phyloP scores from a whole-genome alignment of 768 basidiomycete genomes.

The Phlebiopsis flavidoalba region DNA sequence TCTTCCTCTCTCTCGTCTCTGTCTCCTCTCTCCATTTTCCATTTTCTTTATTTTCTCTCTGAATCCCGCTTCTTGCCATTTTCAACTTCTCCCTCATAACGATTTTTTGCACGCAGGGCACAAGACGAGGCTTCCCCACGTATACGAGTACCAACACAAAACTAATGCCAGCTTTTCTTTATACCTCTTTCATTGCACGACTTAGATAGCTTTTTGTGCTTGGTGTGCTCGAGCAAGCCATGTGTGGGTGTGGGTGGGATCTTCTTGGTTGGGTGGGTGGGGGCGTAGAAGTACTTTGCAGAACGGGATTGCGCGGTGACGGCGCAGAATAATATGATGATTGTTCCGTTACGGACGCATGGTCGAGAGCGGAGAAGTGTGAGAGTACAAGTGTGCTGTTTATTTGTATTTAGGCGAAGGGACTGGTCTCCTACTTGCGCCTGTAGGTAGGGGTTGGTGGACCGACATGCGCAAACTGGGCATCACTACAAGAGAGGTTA shows the following conservation, averaged over 20 bases:
- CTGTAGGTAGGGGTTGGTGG: not conserved
- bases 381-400: no score
- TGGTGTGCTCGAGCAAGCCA: no score
- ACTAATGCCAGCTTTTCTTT: constrained; percentile 2
- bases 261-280: no score
- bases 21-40: no score
- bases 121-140: not conserved
- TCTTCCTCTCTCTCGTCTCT: not conserved
- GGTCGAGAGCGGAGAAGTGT: no score
- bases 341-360: no score
- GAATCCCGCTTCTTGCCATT: not conserved
- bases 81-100: not conserved
- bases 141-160: constrained; percentile 11
- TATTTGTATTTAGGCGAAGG: no score
- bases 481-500: not conserved
- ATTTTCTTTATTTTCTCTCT: not conserved
- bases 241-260: no score
- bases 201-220: not conserved
- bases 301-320: no score
- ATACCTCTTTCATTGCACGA: not conserved
- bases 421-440: not conserved
- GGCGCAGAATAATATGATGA: no score
- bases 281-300: no score
- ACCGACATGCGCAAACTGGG: not conserved
- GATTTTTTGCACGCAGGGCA: constrained; percentile 7